Conservation (phyloP, 2,329 filamentous ascomycete species). For the Tolypocladium inflatum region DNA sequence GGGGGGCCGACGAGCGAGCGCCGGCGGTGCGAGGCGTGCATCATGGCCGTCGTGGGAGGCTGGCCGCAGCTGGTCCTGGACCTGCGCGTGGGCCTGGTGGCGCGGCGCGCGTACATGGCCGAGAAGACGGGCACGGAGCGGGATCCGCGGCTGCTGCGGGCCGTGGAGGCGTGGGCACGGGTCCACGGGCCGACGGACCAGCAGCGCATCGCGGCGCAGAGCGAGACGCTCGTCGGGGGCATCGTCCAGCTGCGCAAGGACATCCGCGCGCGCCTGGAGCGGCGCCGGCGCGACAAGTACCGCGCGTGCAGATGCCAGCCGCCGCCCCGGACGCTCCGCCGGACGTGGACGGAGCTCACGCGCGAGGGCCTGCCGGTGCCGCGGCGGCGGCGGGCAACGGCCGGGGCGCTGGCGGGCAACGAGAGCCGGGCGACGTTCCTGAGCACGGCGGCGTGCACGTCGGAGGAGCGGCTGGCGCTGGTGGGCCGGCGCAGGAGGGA, state of each 20-base stretch:
- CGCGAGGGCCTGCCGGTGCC: background rate
- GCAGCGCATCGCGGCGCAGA: background rate
- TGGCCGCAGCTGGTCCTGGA: constrained; percentile 30
- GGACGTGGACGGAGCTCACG: background rate
- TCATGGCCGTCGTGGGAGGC: constrained; percentile 38
- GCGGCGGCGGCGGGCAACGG: background rate
- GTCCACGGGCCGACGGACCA: constrained; percentile 2
- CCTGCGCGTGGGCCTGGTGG: constrained; percentile 32
- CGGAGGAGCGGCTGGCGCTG: background rate
- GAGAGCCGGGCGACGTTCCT: background rate
- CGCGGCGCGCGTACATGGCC: constrained; percentile 17
- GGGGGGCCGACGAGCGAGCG: constrained; percentile 16
- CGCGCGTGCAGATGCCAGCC: background rate
- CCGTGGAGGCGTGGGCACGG: constrained; percentile 35
- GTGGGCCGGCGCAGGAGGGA: background rate
- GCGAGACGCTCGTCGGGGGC: constrained; percentile 5
- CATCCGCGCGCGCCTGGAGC: background rate
- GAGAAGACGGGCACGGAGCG: background rate
- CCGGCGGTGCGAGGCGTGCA: constrained; percentile 42
- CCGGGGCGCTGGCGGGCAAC: background rate
- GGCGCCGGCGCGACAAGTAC: background rate
- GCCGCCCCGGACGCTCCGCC: background rate
- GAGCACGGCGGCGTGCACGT: background rate
- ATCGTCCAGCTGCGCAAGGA: constrained; percentile 3
- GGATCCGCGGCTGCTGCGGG: constrained; percentile 24